phyloP scores from a whole-genome alignment of 345 rosid species.

The Sapria himalayana region DNA sequence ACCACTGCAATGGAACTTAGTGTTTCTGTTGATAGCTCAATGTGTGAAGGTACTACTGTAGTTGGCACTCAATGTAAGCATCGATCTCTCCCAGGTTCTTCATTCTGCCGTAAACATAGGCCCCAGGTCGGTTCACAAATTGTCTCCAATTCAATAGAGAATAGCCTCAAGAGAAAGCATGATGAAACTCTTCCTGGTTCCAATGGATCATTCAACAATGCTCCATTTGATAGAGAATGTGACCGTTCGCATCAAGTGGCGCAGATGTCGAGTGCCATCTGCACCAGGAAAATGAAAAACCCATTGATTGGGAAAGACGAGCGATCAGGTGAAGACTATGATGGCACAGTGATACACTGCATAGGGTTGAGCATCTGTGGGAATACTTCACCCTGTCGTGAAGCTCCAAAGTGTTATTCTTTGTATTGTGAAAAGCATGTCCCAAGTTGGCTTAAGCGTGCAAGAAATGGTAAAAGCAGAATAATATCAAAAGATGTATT shows the following conservation, averaged over 20 bases:
- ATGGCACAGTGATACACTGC: conserved; percentile 18
- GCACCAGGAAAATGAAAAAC: conserved; percentile 12
- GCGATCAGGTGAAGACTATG: conserved; percentile 23
- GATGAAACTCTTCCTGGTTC: conserved; percentile 18
- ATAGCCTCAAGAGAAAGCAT: conserved; percentile 33
- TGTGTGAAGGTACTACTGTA: conserved; percentile 90
- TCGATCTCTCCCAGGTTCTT: conserved; percentile 58
- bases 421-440: conserved; percentile 83
- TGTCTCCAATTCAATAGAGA: conserved; percentile 12
- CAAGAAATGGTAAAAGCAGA: conserved; percentile 94
- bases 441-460: conserved; percentile 99
- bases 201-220: conserved; percentile 23
- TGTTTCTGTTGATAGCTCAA: conserved; percentile 31
- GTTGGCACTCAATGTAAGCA: conserved; percentile 93
- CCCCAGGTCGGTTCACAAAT: conserved; percentile 25
- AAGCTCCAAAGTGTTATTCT: conserved; percentile 46
- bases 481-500: conserved; percentile 88
- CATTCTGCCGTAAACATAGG: conserved; percentile 81
- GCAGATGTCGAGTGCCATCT: conserved; percentile 23
- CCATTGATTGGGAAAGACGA: conserved; percentile 25
- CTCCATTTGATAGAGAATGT: conserved; percentile 24
- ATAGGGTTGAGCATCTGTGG: conserved; percentile 35
- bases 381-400: conserved; percentile 32
- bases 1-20: conserved; percentile 32
- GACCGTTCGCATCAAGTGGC: conserved; percentile 25